Evolutionary conservation across 2,329 filamentous ascomycete species (phyloP).

Genomic region (Alternaria sp.): DNA sequence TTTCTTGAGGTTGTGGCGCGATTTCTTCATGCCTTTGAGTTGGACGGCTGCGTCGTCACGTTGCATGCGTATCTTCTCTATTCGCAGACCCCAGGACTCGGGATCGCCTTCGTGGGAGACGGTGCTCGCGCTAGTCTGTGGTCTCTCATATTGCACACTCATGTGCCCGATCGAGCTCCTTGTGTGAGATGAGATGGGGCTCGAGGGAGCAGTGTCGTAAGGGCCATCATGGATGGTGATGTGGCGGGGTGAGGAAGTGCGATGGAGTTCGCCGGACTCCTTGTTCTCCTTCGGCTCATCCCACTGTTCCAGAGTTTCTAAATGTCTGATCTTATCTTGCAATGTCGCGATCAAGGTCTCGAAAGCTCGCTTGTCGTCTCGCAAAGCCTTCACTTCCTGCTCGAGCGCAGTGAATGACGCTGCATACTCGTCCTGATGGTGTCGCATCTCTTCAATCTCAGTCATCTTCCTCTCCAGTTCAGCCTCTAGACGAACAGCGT

Average conservation of each 20-base stretch:
- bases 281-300: neutral
- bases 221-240: constrained; percentile 14
- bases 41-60: constrained; percentile 42
- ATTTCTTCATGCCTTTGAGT: constrained; percentile 42
- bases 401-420: constrained; percentile 35
- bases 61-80: constrained; percentile 44
- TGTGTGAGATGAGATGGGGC: constrained; percentile 14
- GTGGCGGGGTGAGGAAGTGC: constrained; percentile 13
- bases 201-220: constrained; percentile 17
- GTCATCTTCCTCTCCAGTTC: constrained; percentile 36
- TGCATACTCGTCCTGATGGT: constrained; percentile 31
- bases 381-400: constrained; percentile 34
- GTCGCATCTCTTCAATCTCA: constrained; percentile 35
- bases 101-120: constrained; percentile 26
- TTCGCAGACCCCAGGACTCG: constrained; percentile 40
- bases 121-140: constrained; percentile 29
- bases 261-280: constrained; percentile 12
- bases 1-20: constrained; percentile 38
- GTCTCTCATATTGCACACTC: constrained; percentile 20
- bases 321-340: constrained; percentile 37
- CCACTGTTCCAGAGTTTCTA: constrained; percentile 37
- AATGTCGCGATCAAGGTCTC: constrained; percentile 38
- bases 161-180: constrained; percentile 15
- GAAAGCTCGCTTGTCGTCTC: constrained; percentile 42
- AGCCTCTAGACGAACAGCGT: constrained; percentile 13